phyloP scores from a whole-genome alignment of 2,329 filamentous ascomycete species.

The Clonostachys chloroleuca region DNA sequence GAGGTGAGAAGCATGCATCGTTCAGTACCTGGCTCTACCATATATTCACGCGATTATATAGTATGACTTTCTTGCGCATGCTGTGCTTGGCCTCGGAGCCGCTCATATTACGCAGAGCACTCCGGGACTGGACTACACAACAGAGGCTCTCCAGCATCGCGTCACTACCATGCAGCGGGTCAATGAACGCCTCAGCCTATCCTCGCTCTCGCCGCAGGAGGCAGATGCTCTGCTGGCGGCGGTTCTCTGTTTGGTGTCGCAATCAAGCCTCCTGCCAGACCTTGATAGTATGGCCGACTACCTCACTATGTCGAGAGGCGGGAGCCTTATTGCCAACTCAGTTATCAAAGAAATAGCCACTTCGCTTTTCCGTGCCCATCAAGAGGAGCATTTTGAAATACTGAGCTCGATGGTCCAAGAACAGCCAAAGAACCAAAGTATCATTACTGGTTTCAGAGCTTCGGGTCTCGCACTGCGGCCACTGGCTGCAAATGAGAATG shows the following conservation, averaged over 20 bases:
- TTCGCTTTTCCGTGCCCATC: neutral
- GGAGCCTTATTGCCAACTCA: slow-evolving; percentile 10
- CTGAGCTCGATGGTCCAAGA: slow-evolving; percentile 11
- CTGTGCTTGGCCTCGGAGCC: slow-evolving; percentile 28
- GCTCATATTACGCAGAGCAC: slow-evolving; percentile 23
- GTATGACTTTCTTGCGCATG: slow-evolving; percentile 29
- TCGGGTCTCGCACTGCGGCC: slow-evolving; percentile 10
- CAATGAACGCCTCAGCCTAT: slow-evolving; percentile 21
- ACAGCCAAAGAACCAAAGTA: slow-evolving; percentile 9
- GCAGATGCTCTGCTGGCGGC: slow-evolving; percentile 28
- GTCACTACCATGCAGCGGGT: slow-evolving; percentile 25
- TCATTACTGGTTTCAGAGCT: slow-evolving; percentile 9
- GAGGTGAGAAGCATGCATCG: slow-evolving; percentile 11
- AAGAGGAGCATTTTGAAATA: slow-evolving; percentile 14
- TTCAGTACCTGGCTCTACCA: too few species aligned
- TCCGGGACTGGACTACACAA: slow-evolving; percentile 14
- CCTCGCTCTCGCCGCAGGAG: slow-evolving; percentile 16
- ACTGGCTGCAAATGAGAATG: slow-evolving; percentile 7
- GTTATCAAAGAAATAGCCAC: slow-evolving; percentile 7
- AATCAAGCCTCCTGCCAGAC: slow-evolving; percentile 26
- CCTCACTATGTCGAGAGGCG: slow-evolving; percentile 24
- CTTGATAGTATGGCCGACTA: slow-evolving; percentile 27
- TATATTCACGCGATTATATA: slow-evolving; percentile 4
- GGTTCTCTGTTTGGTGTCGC: slow-evolving; percentile 24
- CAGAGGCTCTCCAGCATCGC: slow-evolving; percentile 25